Base-by-base conservation (phyloP, 371 early-diverging fungal genomes). In the Gilbertella persicaria region DNA sequence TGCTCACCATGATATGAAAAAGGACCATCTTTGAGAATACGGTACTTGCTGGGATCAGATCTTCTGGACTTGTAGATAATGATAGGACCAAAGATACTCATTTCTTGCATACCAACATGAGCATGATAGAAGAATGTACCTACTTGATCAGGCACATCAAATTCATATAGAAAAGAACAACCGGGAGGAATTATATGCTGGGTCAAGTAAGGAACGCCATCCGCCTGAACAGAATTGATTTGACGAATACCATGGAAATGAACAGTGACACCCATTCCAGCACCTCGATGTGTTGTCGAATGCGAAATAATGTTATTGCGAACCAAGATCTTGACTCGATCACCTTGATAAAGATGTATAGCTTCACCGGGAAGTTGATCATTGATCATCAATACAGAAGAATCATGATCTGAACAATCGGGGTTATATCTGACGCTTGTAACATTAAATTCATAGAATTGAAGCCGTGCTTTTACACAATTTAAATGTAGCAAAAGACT, bases 121-220 rank as follows among this genome's bases (percentile, higher is more conserved):
- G 71, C 81, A 59, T 80, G 82, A 36, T 78, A 79, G 55, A 79
- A 85, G 44, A 59, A 83, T n/a, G 83, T 85, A 10, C 85, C 85
- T 5, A 68, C 57, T 48, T 75, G 73, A 17, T 67, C 60, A 14
- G 62, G 44, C 5, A 69, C 62, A 10, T 46, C 48, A 46, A 83
- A 83, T 8, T 81, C 68, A 59, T 84, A 78, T 9, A 74, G 58
- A 39, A 67, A 83, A 16, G 71, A 64, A 42, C 69, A 50, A 7
- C 82, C 79, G 1, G 82, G 75, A 1, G 68, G 70, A 36, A 87
- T 83, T 2, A 85, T 80, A 28, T 74, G 61, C 45, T 85, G 83
- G 29, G 84, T 84, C 42, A 80, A 44, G 33, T 69, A 78, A 1
- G 86, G 84, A 0, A 83, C 85, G 5, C 91, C 91, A 41, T 79